Base-by-base conservation (phyloP, 2,329 filamentous ascomycete genomes). In the Alternaria solani region DNA sequence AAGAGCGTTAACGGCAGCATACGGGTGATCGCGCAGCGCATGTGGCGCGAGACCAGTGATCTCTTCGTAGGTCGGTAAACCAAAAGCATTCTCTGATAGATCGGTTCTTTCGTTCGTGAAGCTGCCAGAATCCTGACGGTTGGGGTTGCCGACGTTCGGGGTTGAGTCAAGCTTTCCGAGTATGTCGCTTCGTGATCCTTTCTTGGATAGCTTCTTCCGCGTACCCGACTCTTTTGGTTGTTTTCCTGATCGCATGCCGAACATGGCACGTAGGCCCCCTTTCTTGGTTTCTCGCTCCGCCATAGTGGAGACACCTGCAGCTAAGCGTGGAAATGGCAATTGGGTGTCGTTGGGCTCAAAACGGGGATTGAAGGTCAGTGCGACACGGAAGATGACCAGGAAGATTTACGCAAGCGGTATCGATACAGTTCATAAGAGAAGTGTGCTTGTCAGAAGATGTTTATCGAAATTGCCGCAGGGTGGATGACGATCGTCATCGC, bases 171-270 rank as follows among this genome's bases (percentile, higher is more conserved):
- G 60, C 53, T 52, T 64, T 55, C 55, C 61, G 30, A 32, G 58
- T 47, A 55, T 55, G 43, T 62, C 61, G 63, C 39, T 63, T 26
- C 51, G 47, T 41, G 67, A 70, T 16, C 61, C 63, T 52, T 64
- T 71, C 64, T 72, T 72, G 25, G 69, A 66, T 16, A 72, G 58
- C 51, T 70, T 71, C 44, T 64, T 72, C 28, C 69, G 65, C 26
- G 61, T 38, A 26, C 55, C 59, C 20, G 64, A 41, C 52, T 70
- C 64, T 44, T 65, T 70, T 28, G 51, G 42, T 39, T 55, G 51
- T 44, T 61, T 61, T 36, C 55, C 55, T 38, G 66, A 62, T 47
- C 65, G 62, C 61, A 60, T 63, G 7, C 68, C 64, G 53, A 72
- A 71, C 56, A 71, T 64, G 49, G 67, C 63, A 8, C 61, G 63